Conservation (phyloP, 768 basidiomycete species). For the Antrodiella citrinella region DNA sequence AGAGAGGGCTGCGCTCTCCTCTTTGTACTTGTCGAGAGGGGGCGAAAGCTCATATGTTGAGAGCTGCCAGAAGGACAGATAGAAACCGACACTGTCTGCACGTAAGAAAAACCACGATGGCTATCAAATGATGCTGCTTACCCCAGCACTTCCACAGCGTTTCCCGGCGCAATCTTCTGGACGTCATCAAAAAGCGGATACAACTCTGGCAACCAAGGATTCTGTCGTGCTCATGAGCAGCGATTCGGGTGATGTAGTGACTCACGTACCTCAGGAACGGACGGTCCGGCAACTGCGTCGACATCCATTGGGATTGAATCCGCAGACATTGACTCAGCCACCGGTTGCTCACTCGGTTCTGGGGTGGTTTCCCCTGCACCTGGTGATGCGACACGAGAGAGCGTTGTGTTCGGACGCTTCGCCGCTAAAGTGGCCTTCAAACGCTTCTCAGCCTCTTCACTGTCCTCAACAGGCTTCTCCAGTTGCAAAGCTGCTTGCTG, state of each 20-base stretch:
- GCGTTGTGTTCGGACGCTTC: conserved; percentile 50
- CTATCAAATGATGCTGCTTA: conserved; percentile 28
- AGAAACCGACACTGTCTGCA: conserved; percentile 72
- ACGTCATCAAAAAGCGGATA: conserved; percentile 68
- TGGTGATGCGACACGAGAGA: conserved; percentile 62
- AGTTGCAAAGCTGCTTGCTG: conserved; percentile 55
- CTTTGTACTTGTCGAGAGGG: conserved; percentile 70
- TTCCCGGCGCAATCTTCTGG: conserved; percentile 60
- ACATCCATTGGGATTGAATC: conserved; percentile 16
- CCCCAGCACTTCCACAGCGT: conserved; percentile 62
- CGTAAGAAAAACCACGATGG: conserved; percentile 7
- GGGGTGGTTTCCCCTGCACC: conserved; percentile 25
- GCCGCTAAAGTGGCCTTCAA: conserved; percentile 74
- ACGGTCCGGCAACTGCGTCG: background rate
- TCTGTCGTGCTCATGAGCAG: too few species aligned
- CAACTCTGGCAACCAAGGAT: conserved; percentile 76
- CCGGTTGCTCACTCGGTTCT: conserved; percentile 20
- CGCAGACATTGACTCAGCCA: conserved; percentile 16
- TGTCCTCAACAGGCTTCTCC: conserved; percentile 62
- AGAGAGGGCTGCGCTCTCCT: conserved; percentile 57
- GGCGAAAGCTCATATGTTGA: conserved; percentile 84
- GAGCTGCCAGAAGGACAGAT: conserved; percentile 94
- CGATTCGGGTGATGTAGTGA: too few species aligned
- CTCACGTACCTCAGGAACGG: conserved; percentile 7
- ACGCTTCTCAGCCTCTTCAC: conserved; percentile 72